These are phyloP conservation scores for Silene latifolia DNA, from an alignment of 148 eudicot species.

Conservation along the genomic window DNA sequence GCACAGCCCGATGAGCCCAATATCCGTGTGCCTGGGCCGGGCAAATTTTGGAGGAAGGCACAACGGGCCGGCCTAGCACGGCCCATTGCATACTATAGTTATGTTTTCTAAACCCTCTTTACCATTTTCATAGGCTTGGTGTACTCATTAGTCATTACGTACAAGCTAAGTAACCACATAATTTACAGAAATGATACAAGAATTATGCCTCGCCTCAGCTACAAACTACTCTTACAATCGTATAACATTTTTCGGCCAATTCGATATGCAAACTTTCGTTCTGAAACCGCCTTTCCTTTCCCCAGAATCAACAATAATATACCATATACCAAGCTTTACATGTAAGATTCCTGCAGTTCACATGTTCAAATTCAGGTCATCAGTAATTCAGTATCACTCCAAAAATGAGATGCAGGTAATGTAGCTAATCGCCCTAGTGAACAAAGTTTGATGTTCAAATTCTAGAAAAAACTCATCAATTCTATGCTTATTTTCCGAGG, in stretches of 20 bases:
- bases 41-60: no score
- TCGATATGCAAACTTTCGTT: neutral
- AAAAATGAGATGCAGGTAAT: neutral
- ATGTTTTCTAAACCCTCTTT: neutral
- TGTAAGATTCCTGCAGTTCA: conserved; percentile 10
- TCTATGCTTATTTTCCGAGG: no score
- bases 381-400: neutral
- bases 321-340: neutral
- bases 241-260: neutral
- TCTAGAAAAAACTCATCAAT: no score
- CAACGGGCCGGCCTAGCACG: no score
- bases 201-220: conserved; percentile 10
- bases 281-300: neutral
- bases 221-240: conserved; percentile 17
- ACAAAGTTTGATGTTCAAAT: no score
- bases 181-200: conserved; percentile 26
- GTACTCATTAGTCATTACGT: neutral
- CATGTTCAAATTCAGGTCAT: neutral
- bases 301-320: neutral
- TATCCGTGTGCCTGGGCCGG: no score
- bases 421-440: no score
- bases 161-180: conserved; percentile 12
- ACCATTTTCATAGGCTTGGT: neutral
- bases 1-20: no score
- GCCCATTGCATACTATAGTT: no score